Conservation (phyloP, 2,329 filamentous ascomycete species). For the Capronia coronata region DNA sequence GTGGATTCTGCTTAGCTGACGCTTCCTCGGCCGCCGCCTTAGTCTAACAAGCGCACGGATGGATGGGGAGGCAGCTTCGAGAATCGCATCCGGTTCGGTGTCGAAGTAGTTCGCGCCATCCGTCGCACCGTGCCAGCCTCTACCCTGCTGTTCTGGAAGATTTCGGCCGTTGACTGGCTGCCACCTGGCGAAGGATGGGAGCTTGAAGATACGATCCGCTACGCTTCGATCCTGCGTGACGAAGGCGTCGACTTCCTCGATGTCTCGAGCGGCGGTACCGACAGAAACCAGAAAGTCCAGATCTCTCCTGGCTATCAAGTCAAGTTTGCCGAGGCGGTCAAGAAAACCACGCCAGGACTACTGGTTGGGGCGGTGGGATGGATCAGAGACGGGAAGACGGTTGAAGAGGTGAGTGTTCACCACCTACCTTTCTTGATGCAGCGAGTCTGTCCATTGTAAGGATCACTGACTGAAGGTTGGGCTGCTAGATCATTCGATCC, state of each 20-base stretch:
- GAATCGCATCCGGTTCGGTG: constrained; percentile 49
- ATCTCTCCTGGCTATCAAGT: constrained; percentile 62
- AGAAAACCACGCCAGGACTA: constrained; percentile 39
- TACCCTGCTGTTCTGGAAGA: constrained; percentile 38
- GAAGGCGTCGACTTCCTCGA: constrained; percentile 20
- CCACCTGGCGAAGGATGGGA: constrained; percentile 6
- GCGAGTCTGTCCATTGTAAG: no score
- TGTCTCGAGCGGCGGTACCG: constrained; percentile 10
- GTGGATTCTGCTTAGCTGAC: no score
- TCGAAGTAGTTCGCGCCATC: constrained; percentile 41
- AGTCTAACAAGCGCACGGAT: constrained; percentile 44
- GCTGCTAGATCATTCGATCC: background rate
- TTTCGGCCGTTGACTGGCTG: constrained; percentile 47
- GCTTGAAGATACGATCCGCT: constrained; percentile 19
- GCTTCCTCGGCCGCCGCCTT: no score
- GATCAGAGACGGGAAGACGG: constrained; percentile 8
- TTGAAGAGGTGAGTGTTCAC: constrained; percentile 5
- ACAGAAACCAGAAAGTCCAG: constrained; percentile 32
- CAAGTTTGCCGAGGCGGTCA: constrained; percentile 63
- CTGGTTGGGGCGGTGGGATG: constrained; percentile 8
- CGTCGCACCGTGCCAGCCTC: constrained; percentile 30
- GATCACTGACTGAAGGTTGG: background rate
- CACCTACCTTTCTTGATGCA: no score
- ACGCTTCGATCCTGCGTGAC: constrained; percentile 12
- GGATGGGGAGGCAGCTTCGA: constrained; percentile 47